Conservation (phyloP, 2,329 filamentous ascomycete genomes). For the Epichloe sylvatica region DNA sequence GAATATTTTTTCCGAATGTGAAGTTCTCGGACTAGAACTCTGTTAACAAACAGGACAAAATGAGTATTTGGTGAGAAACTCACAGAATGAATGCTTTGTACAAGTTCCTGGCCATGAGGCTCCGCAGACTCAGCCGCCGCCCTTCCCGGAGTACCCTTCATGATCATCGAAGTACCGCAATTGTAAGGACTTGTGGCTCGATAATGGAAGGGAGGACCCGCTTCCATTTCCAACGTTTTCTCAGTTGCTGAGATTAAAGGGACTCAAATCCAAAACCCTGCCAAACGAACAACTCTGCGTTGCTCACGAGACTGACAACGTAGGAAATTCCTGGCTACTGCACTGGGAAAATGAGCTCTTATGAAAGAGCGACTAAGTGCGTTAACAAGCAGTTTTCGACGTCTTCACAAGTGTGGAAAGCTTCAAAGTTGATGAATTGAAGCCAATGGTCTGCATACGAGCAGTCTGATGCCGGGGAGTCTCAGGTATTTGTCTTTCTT, state of each 20-base stretch:
- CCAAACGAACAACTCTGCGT: not conserved
- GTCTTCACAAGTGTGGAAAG: not conserved
- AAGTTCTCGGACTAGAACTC: not conserved
- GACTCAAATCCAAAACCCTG: not conserved
- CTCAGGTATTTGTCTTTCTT: not conserved
- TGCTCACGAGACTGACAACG: not conserved
- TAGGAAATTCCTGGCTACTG: not conserved
- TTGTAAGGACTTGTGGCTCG: not conserved
- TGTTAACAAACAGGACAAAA: not conserved
- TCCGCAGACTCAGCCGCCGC: not conserved
- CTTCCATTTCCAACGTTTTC: not conserved
- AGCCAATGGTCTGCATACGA: not conserved
- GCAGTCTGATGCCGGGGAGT: not conserved
- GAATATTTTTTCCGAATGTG: not conserved
- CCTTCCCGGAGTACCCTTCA: not conserved
- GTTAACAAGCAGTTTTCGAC: not conserved
- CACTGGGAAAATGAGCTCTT: not conserved
- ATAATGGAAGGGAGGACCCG: not conserved
- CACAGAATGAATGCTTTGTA: not conserved
- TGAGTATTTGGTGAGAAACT: not conserved
- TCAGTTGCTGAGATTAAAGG: not conserved
- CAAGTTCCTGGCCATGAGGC: not conserved
- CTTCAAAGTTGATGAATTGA: not conserved
- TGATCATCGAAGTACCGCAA: not conserved
- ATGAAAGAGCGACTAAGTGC: not conserved